Evolutionary conservation across 208 protist species (phyloP).

Genomic region (Leptomonas pyrrhocoris): DNA sequence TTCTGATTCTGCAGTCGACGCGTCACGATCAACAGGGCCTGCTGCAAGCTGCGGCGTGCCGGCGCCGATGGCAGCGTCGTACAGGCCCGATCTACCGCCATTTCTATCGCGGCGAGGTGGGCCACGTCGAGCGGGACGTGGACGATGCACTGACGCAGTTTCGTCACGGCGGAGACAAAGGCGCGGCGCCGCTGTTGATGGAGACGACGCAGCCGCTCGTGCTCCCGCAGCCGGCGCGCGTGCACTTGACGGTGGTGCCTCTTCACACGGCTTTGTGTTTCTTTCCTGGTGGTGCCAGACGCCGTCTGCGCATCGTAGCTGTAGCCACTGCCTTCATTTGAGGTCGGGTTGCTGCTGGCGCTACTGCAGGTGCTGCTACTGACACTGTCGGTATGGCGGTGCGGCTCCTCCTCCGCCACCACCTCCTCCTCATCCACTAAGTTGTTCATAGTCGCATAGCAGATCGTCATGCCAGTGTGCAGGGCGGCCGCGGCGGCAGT

Average conservation of each 20-base stretch:
- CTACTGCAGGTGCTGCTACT: conserved; percentile 8
- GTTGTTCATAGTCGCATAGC: conserved; percentile 31
- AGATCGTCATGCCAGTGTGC: conserved; percentile 28
- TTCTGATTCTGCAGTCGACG: conserved; percentile 36
- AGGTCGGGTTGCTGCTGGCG: neutral
- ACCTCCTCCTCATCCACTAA: conserved; percentile 7
- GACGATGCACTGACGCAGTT: conserved; percentile 30
- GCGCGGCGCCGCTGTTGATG: conserved; percentile 24
- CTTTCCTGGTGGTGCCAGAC: neutral
- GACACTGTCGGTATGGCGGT: conserved; percentile 8
- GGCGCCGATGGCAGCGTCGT: conserved; percentile 6
- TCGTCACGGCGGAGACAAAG: conserved; percentile 34
- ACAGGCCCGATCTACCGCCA: conserved; percentile 30
- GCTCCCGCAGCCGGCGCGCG: neutral
- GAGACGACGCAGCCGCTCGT: conserved; percentile 6
- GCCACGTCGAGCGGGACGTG: conserved; percentile 29
- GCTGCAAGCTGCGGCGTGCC: conserved; percentile 32
- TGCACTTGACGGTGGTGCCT: neutral
- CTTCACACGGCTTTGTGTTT: neutral
- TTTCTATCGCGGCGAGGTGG: conserved; percentile 25
- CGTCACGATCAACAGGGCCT: conserved; percentile 45
- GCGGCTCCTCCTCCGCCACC: neutral
- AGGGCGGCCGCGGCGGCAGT: conserved; percentile 23
- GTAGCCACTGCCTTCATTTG: neutral
- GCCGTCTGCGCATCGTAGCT: too few species aligned